A percentile compares a stretch with the other conserved stretches of the same genome.
phyloP scores from a whole-genome alignment of 768 basidiomycete genomes.

The Auricularia sp. region DNA sequence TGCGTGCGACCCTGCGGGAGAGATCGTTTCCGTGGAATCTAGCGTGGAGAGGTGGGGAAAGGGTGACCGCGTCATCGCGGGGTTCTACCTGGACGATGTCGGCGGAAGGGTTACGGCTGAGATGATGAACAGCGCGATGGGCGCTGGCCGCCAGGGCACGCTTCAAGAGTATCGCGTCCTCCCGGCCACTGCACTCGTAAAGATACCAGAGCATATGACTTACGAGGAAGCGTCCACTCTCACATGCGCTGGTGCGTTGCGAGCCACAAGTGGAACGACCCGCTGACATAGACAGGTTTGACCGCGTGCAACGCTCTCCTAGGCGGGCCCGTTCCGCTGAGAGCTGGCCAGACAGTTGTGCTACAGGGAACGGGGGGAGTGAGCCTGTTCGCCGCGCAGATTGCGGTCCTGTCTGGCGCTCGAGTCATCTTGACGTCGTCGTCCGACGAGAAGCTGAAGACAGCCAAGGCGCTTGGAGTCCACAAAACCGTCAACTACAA shows the following conservation, averaged over 20 bases:
- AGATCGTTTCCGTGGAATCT: neutral
- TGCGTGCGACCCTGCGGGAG: neutral
- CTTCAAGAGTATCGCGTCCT: neutral
- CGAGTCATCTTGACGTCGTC: constrained; percentile 61
- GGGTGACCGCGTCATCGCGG: neutral
- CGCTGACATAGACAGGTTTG: constrained; percentile 39
- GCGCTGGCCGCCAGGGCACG: neutral
- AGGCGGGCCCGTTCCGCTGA: constrained; percentile 35
- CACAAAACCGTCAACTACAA: constrained; percentile 52
- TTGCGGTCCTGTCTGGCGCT: constrained; percentile 55
- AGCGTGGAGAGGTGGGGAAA: neutral
- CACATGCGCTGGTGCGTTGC: constrained; percentile 29
- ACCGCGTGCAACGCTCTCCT: constrained; percentile 55
- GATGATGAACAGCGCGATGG: neutral
- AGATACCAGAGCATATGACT: constrained; percentile 46
- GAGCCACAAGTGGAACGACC: constrained; percentile 13
- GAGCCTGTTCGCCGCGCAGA: constrained; percentile 38
- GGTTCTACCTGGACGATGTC: neutral
- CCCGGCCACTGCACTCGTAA: constrained; percentile 25
- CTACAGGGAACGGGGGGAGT: constrained; percentile 15
- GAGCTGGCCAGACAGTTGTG: constrained; percentile 50
- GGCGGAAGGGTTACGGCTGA: neutral
- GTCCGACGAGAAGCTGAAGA: constrained; percentile 50
- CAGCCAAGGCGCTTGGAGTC: constrained; percentile 42
- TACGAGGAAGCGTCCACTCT: constrained; percentile 59